A percentile compares a stretch with the other conserved stretches of the same genome.
phyloP scores from a whole-genome alignment of 768 basidiomycete genomes.

The Leucosporidium creatinivorum region DNA sequence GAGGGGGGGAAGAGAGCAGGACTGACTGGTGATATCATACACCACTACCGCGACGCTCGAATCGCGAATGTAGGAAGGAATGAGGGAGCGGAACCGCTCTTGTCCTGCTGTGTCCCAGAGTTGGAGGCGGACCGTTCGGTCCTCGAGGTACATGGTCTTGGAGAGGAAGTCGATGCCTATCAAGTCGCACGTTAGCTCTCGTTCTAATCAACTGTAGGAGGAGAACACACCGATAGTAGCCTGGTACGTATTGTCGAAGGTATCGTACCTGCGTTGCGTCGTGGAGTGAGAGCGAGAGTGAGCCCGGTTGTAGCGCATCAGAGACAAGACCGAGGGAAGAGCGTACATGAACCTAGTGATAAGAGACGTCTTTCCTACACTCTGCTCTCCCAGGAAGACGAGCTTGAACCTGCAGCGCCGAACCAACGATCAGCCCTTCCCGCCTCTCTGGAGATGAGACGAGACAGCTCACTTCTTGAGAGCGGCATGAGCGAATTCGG shows the following conservation, averaged over 20 bases:
- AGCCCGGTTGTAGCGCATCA: not conserved
- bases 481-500: constrained; percentile 38
- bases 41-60: constrained; percentile 98
- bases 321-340: not conserved
- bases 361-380: constrained; percentile 92
- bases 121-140: constrained; percentile 92
- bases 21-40: constrained; percentile 91
- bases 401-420: constrained; percentile 35
- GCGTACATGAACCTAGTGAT: constrained; percentile 66
- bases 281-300: too few relatives aligned
- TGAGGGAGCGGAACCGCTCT: constrained; percentile 95
- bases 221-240: constrained; percentile 63
- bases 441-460: not conserved
- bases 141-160: constrained; percentile 99
- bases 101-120: constrained; percentile 98
- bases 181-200: not conserved
- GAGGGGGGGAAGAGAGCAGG: not conserved
- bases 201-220: not conserved
- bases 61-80: constrained; percentile 97
- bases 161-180: constrained; percentile 89
- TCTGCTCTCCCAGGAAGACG: constrained; percentile 39
- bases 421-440: not conserved
- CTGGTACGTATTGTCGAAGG: constrained; percentile 95
- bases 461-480: constrained; percentile 32
- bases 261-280: constrained; percentile 74